Evolutionary conservation across 2,329 filamentous ascomycete species (phyloP).

Genomic region (Sordariomycetes sp.): DNA sequence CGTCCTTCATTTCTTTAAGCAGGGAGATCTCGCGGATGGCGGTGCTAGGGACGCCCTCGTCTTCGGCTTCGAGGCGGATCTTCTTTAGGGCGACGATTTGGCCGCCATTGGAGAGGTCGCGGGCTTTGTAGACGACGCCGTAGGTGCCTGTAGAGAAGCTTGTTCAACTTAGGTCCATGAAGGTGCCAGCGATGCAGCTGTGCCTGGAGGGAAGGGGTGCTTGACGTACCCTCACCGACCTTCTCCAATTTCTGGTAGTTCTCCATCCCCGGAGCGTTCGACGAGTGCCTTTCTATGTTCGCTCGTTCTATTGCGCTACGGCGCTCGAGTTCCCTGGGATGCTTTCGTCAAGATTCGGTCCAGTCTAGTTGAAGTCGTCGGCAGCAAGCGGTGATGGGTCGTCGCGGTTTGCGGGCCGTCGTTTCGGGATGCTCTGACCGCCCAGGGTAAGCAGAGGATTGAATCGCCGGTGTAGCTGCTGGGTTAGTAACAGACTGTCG

Average conservation of each 20-base stretch:
- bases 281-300: no score
- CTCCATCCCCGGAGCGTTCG: no score
- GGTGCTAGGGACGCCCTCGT: conserved; percentile 86
- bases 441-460: no score
- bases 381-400: no score
- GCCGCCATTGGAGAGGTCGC: conserved; percentile 71
- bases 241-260: conserved; percentile 97
- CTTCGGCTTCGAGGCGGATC: conserved; percentile 89
- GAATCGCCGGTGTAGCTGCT: no score
- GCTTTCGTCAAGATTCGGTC: no score
- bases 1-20: conserved; percentile 88
- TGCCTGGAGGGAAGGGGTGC: background rate
- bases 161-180: background rate
- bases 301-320: no score
- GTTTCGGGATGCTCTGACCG: no score
- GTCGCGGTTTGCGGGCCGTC: no score
- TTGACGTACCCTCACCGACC: conserved; percentile 73
- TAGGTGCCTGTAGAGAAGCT: conserved; percentile 62
- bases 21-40: conserved; percentile 92
- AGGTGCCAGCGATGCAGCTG: conserved; percentile 1
- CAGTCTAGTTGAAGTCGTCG: no score
- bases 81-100: conserved; percentile 92
- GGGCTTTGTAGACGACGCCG: conserved; percentile 90
- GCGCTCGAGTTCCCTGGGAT: no score
- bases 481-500: no score